These are phyloP conservation scores for Arabidopsis lyrata DNA, from an alignment of 441 rosid genomes.

Conservation along the genomic window DNA sequence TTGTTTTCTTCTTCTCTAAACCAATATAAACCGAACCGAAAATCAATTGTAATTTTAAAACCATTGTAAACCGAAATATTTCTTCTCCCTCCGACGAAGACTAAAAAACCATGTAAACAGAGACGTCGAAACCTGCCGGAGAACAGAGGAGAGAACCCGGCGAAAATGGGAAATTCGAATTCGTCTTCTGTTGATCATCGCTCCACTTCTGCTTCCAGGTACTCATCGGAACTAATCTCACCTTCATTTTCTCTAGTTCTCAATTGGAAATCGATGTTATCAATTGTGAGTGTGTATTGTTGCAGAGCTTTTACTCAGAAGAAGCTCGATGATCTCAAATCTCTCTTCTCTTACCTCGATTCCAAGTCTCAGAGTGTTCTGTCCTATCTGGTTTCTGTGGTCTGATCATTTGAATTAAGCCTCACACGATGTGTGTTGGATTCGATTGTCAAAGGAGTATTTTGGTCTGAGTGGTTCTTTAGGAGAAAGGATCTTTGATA, in stretches of 20 bases:
- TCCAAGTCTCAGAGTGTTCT: constrained; percentile 64
- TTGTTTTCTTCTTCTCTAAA: no score
- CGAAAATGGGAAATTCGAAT: constrained; percentile 77
- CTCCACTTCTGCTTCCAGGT: constrained; percentile 79
- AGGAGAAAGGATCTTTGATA: constrained; percentile 70
- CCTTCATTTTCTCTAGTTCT: constrained; percentile 8
- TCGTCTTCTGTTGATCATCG: constrained; percentile 73
- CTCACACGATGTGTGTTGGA: constrained; percentile 1
- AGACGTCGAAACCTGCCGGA: constrained; percentile 24
- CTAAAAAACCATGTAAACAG: constrained; percentile 5
- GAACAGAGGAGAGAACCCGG: constrained; percentile 11
- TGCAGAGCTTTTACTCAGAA: constrained; percentile 74
- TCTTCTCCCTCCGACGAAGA: no score
- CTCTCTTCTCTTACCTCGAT: constrained; percentile 65
- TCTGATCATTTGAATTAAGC: background rate
- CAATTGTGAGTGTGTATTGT: constrained; percentile 15
- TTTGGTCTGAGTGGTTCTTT: constrained; percentile 68
- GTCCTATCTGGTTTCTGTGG: background rate
- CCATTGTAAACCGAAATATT: no score
- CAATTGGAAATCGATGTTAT: constrained; percentile 8
- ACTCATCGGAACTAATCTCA: constrained; percentile 12
- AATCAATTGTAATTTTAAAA: no score
- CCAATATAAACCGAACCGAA: no score
- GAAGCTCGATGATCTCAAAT: constrained; percentile 70
- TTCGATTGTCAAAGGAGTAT: constrained; percentile 50